Conservation (phyloP, 345 rosid genomes). For the Xanthoceras sorbifolium region DNA sequence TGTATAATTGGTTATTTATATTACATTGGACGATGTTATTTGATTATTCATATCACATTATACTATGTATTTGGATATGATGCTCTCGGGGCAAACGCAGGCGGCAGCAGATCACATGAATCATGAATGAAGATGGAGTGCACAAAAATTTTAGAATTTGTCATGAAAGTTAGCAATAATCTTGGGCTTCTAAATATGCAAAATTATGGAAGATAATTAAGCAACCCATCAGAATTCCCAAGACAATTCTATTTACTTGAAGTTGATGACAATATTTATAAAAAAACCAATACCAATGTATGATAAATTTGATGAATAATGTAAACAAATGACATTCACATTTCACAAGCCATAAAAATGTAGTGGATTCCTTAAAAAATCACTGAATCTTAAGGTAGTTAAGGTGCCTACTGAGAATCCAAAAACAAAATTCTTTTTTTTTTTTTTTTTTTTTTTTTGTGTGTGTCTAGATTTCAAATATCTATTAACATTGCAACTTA, state of each 20-base stretch:
- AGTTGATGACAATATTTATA: neutral
- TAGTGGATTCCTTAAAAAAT: neutral
- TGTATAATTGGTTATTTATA: too few species aligned
- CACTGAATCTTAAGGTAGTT: neutral
- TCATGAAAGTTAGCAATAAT: conserved; percentile 4
- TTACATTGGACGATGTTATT: too few species aligned
- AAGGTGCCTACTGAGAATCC: neutral
- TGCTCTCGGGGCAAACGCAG: too few species aligned
- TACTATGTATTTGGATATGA: too few species aligned
- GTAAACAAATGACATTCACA: neutral
- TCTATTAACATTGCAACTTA: neutral
- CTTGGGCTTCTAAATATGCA: conserved; percentile 15
- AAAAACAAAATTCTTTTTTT: neutral
- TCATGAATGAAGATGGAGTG: too few species aligned
- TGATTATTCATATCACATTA: too few species aligned
- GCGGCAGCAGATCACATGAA: conserved; percentile 1
- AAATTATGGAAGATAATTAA: conserved; percentile 9
- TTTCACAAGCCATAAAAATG: neutral
- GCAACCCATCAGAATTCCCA: conserved; percentile 1
- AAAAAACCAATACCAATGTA: neutral
- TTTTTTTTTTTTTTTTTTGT: neutral
- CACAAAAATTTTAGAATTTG: conserved; percentile 4
- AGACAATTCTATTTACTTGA: conserved; percentile 11
- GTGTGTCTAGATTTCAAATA: neutral
- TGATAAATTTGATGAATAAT: conserved; percentile 1